These are phyloP conservation scores for Phytophthora nicotianae DNA, from an alignment of 352 stramenopile species.

Conservation along the genomic window DNA sequence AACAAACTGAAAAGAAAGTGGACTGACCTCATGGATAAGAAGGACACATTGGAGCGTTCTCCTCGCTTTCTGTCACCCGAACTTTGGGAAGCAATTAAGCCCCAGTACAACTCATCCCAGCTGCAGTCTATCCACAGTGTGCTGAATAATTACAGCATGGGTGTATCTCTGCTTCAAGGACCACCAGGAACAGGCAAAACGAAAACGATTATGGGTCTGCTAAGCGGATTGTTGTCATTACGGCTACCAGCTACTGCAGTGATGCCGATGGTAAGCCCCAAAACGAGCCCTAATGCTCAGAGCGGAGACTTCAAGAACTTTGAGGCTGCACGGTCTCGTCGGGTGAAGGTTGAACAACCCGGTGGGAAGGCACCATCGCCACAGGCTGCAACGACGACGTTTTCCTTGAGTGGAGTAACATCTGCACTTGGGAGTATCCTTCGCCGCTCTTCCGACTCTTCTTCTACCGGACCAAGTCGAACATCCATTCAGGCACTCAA, in stretches of 20 bases:
- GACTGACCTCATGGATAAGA: conserved; percentile 75
- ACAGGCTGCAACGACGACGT: conserved; percentile 31
- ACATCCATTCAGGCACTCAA: conserved; percentile 75
- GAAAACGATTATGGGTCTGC: conserved; percentile 89
- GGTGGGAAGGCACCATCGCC: conserved; percentile 10
- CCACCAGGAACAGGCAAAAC: conserved; percentile 96
- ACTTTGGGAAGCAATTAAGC: conserved; percentile 76
- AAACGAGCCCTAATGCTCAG: conserved; percentile 26
- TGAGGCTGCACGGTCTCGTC: conserved; percentile 46
- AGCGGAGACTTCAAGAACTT: conserved; percentile 55
- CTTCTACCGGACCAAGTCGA: conserved; percentile 34
- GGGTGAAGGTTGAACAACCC: conserved; percentile 16
- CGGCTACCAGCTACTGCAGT: conserved; percentile 56
- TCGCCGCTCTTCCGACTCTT: conserved; percentile 43
- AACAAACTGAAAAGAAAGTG: conserved; percentile 78
- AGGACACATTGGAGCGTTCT: conserved; percentile 56
- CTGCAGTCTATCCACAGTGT: conserved; percentile 88
- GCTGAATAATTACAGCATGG: conserved; percentile 86
- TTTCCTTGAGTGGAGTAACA: conserved; percentile 60
- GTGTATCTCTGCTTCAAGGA: conserved; percentile 93
- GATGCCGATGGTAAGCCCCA: conserved; percentile 32
- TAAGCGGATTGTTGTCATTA: conserved; percentile 78
- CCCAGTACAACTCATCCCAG: conserved; percentile 87
- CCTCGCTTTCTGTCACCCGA: conserved; percentile 67
- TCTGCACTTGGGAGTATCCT: conserved; percentile 66